These are phyloP conservation scores for Cetraspora pellucida DNA, from an alignment of 192 early-diverging fungal genomes.

Conservation along the genomic window DNA sequence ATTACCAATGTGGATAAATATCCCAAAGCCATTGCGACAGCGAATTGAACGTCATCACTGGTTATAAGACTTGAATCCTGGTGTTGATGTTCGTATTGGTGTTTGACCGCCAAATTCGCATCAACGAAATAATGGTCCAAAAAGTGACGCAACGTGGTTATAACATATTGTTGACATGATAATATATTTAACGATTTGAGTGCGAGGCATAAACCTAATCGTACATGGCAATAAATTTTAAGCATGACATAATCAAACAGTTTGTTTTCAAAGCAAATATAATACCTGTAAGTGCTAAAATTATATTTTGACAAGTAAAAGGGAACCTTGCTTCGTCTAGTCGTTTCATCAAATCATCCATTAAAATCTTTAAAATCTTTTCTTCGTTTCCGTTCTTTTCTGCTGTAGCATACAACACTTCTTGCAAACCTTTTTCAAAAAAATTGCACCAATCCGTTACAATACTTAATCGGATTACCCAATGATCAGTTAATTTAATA, in stretches of 20 bases:
- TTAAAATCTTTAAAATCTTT: constrained; percentile 37
- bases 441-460: constrained; percentile 50
- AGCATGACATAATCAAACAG: not conserved
- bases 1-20: constrained; percentile 41
- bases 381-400: constrained; percentile 28
- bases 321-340: constrained; percentile 44
- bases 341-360: constrained; percentile 42
- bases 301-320: constrained; percentile 40
- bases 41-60: constrained; percentile 51
- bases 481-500: constrained; percentile 54
- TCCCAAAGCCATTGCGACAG: constrained; percentile 42
- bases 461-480: constrained; percentile 47
- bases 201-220: constrained; percentile 3
- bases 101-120: not conserved
- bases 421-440: constrained; percentile 42
- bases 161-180: not conserved
- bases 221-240: not conserved
- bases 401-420: constrained; percentile 30
- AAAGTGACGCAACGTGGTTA: constrained; percentile 37
- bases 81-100: constrained; percentile 27
- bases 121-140: constrained; percentile 39
- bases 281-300: constrained; percentile 49
- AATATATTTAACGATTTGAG: constrained; percentile 10
- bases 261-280: not conserved
- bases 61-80: constrained; percentile 17